A percentile compares a stretch with the other conserved stretches of the same genome.
Evolutionary conservation across 495 filamentous ascomycete genomes (phyloP).

Genomic region (Neurospora hispaniola): DNA sequence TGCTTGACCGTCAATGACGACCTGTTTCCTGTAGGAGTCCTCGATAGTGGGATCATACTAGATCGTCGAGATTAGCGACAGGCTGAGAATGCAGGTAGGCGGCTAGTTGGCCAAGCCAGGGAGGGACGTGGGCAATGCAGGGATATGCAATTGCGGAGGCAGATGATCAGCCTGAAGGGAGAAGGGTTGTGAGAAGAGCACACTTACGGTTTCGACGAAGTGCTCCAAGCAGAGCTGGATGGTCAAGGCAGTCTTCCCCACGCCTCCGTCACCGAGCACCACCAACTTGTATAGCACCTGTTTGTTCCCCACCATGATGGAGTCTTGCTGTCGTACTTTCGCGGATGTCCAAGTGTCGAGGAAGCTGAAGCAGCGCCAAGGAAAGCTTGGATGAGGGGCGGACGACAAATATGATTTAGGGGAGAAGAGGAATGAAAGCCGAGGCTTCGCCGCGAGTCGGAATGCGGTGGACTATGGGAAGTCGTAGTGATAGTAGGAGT

Average conservation of each 20-base stretch:
- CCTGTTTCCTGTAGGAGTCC: slow-evolving; percentile 95
- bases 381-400: slow-evolving; percentile 6
- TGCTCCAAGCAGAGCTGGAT: slow-evolving; percentile 76
- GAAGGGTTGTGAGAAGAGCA: slow-evolving; percentile 4
- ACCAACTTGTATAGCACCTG: slow-evolving; percentile 99
- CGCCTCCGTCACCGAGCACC: slow-evolving; percentile 70
- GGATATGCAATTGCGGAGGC: neutral
- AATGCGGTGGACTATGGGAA: neutral
- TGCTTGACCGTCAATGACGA: slow-evolving; percentile 90
- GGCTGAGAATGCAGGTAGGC: neutral
- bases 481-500: neutral
- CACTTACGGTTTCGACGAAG: slow-evolving; percentile 46
- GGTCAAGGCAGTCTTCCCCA: slow-evolving; percentile 94
- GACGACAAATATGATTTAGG: neutral
- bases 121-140: neutral
- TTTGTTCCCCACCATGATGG: slow-evolving; percentile 48
- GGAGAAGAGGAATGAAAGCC: neutral
- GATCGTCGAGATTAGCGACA: neutral
- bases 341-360: slow-evolving; percentile 5
- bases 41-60: slow-evolving; percentile 96
- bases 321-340: slow-evolving; percentile 1
- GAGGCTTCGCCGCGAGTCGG: neutral
- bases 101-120: neutral
- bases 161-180: neutral
- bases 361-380: slow-evolving; percentile 1